These are phyloP conservation scores for Punctularia strigosozonata DNA, from an alignment of 768 basidiomycete genomes.

Conservation along the genomic window DNA sequence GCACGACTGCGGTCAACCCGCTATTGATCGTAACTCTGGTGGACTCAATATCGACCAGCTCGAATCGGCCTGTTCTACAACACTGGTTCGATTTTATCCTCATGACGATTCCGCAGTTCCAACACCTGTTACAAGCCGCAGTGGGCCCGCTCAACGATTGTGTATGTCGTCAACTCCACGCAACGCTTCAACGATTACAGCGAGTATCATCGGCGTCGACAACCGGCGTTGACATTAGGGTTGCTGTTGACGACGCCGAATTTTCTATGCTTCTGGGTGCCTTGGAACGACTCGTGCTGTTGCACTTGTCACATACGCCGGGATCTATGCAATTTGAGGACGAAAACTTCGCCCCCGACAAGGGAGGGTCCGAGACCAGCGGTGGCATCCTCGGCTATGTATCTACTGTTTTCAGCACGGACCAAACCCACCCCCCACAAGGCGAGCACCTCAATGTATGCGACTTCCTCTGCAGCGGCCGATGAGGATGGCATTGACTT, in stretches of 20 bases:
- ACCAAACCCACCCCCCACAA: slow-evolving; percentile 30
- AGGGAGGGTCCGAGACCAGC: slow-evolving; percentile 36
- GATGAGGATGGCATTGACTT: slow-evolving; percentile 4
- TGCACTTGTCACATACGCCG: slow-evolving; percentile 51
- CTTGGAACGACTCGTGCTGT: slow-evolving; percentile 68
- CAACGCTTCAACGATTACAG: slow-evolving; percentile 42
- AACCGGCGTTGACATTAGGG: slow-evolving; percentile 29
- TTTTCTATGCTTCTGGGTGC: slow-evolving; percentile 76
- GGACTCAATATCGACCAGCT: slow-evolving; percentile 59
- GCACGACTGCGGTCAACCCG: slow-evolving; percentile 47
- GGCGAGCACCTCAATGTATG: slow-evolving; percentile 53
- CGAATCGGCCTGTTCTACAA: slow-evolving; percentile 75
- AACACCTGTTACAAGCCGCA: slow-evolving; percentile 52
- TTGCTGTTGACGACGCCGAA: slow-evolving; percentile 64
- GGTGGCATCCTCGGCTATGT: slow-evolving; percentile 85
- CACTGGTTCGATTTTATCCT: slow-evolving; percentile 97
- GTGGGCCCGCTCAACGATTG: slow-evolving; percentile 72
- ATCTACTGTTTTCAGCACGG: slow-evolving; percentile 81
- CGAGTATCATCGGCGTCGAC: slow-evolving; percentile 25
- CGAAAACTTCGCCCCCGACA: slow-evolving; percentile 41
- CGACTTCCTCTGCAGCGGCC: slow-evolving; percentile 4
- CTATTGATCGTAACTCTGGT: slow-evolving; percentile 68
- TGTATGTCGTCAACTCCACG: slow-evolving; percentile 57
- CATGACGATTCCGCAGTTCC: slow-evolving; percentile 82
- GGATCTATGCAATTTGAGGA: slow-evolving; percentile 43